A percentile compares a stretch with the other conserved stretches of the same genome.
Evolutionary conservation across 2,329 filamentous ascomycete species (phyloP).

Genomic region (Trichoderma simmonsii): DNA sequence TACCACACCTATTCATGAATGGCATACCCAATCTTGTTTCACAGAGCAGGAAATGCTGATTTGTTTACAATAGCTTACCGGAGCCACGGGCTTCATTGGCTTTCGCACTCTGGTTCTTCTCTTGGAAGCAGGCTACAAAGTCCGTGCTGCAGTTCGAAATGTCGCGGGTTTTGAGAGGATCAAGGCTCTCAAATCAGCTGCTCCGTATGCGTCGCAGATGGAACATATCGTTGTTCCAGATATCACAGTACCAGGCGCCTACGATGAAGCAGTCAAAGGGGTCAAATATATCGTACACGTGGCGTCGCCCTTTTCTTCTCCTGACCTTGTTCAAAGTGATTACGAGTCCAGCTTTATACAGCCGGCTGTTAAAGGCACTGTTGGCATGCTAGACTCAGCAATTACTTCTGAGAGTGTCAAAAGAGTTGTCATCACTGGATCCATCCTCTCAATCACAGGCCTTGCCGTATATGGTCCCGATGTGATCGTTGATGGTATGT

Average conservation of each 20-base stretch:
- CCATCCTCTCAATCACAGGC: slow-evolving; percentile 27
- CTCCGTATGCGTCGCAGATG: slow-evolving; percentile 19
- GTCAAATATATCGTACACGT: slow-evolving; percentile 36
- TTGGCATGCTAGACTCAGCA: slow-evolving; percentile 37
- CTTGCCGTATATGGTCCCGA: not conserved
- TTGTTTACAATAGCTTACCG: slow-evolving; percentile 24
- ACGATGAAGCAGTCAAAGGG: slow-evolving; percentile 36
- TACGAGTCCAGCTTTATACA: slow-evolving; percentile 26
- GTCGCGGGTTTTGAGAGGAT: slow-evolving; percentile 20
- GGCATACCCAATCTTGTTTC: not conserved
- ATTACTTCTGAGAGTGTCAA: slow-evolving; percentile 31
- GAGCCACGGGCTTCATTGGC: slow-evolving; percentile 31
- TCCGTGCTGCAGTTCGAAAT: slow-evolving; percentile 31
- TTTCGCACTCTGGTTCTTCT: slow-evolving; percentile 26
- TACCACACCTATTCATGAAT: not conserved
- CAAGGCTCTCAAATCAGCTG: slow-evolving; percentile 6
- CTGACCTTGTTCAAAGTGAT: slow-evolving; percentile 6
- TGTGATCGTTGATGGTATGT: not conserved
- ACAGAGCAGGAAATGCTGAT: not conserved
- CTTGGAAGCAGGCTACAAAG: slow-evolving; percentile 27
- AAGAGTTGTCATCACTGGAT: slow-evolving; percentile 43
- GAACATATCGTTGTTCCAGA: slow-evolving; percentile 36
- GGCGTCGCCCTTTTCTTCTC: slow-evolving; percentile 26
- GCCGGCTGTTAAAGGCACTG: slow-evolving; percentile 37
- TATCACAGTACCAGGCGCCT: slow-evolving; percentile 35